phyloP scores from a whole-genome alignment of 2,329 filamentous ascomycete genomes.

The Cladophialophora exuberans region DNA sequence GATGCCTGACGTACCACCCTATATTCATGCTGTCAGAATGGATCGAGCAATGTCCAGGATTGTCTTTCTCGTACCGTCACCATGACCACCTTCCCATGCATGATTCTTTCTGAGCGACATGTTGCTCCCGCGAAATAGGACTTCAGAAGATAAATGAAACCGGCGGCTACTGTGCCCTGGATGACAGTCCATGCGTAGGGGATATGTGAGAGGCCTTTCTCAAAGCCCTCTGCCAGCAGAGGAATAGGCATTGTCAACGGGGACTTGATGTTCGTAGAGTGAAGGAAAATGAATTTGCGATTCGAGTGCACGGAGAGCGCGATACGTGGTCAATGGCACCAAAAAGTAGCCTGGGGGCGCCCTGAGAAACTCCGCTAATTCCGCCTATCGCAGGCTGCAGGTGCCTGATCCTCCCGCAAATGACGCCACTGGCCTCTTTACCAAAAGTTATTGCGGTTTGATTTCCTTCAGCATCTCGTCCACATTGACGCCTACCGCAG shows the following conservation, averaged over 20 bases:
- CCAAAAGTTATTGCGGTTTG: no score
- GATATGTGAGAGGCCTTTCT: constrained; percentile 58
- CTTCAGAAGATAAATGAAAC: constrained; percentile 65
- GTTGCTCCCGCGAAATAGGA: constrained; percentile 74
- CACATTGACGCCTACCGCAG: no score
- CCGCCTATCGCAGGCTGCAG: constrained; percentile 5
- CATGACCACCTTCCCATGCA: constrained; percentile 93
- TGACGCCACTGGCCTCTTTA: no score
- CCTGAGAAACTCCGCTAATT: constrained; percentile 2
- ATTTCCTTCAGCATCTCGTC: no score
- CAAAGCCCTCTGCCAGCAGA: constrained; percentile 57
- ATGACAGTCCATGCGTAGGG: constrained; percentile 58
- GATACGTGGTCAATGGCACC: no score
- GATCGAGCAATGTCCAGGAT: neutral
- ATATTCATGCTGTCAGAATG: constrained; percentile 3
- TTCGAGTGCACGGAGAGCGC: neutral
- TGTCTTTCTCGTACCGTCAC: constrained; percentile 68
- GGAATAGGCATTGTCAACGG: constrained; percentile 62
- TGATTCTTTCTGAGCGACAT: constrained; percentile 76
- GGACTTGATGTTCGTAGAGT: constrained; percentile 22
- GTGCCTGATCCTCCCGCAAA: constrained; percentile 1
- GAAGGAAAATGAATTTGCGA: neutral
- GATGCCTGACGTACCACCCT: constrained; percentile 91
- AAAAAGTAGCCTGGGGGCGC: neutral
- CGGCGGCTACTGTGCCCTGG: constrained; percentile 56